A percentile compares a stretch with the other conserved stretches of the same genome.
Conservation (phyloP, 2,329 filamentous ascomycete genomes). For the Diaporthe citriasiana region DNA sequence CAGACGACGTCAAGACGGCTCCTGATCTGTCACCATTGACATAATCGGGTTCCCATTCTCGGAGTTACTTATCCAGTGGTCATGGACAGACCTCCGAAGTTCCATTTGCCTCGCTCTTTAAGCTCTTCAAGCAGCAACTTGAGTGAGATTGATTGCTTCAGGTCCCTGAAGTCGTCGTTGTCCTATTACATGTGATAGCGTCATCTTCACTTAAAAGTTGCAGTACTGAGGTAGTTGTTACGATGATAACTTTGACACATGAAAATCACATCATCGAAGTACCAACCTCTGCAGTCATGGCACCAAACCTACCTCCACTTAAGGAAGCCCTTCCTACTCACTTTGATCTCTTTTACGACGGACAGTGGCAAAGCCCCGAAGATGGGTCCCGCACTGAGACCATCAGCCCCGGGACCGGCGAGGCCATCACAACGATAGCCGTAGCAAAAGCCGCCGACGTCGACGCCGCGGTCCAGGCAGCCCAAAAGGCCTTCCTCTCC, state of each 20-base stretch:
- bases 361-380: background rate
- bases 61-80: background rate
- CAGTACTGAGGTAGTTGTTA: background rate
- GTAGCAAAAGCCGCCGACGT: conserved; percentile 31
- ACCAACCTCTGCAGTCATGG: background rate
- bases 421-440: conserved; percentile 5
- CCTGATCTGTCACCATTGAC: background rate
- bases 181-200: too few species aligned
- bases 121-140: background rate
- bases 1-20: conserved; percentile 1
- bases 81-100: background rate
- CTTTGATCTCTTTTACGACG: conserved; percentile 8
- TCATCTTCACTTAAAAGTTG: background rate
- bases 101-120: background rate
- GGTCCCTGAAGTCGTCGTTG: background rate
- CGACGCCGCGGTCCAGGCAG: conserved; percentile 39
- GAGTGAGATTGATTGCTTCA: background rate
- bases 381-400: conserved; percentile 2
- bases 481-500: conserved; percentile 30
- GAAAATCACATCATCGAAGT: background rate
- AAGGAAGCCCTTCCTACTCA: conserved; percentile 7
- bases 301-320: conserved; percentile 1
- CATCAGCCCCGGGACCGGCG: conserved; percentile 4
- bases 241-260: too few species aligned
- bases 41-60: background rate